phyloP scores from a whole-genome alignment of 345 rosid species.

The Linum usitatissimum region DNA sequence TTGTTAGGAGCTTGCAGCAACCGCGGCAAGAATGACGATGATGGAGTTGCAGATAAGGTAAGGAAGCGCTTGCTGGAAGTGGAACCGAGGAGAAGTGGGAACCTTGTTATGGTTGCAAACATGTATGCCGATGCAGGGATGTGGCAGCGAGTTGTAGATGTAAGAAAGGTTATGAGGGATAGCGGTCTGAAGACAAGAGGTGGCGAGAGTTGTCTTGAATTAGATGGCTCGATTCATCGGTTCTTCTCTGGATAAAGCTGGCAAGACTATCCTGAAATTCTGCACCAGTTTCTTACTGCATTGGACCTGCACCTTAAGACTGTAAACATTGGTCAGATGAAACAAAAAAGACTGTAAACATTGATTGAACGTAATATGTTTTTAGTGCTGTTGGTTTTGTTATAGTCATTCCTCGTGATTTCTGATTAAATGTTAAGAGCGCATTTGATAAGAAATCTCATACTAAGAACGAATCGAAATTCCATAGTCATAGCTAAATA shows the following conservation, averaged over 20 bases:
- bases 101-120: conserved; percentile 66
- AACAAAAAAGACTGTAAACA: conserved; percentile 20
- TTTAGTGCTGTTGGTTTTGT: neutral
- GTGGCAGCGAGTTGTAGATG: conserved; percentile 66
- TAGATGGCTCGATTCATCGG: conserved; percentile 40
- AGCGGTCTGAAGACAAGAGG: conserved; percentile 48
- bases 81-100: conserved; percentile 71
- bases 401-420: too few species aligned
- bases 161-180: conserved; percentile 49
- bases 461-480: too few species aligned
- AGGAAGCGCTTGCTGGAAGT: conserved; percentile 47
- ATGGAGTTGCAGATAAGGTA: conserved; percentile 39
- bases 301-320: conserved; percentile 41
- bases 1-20: conserved; percentile 53
- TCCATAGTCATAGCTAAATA: too few species aligned
- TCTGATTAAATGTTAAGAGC: too few species aligned
- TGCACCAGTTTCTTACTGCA: conserved; percentile 32
- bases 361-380: neutral
- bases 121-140: conserved; percentile 61
- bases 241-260: conserved; percentile 61
- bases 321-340: conserved; percentile 10
- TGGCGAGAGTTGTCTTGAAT: conserved; percentile 57
- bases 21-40: conserved; percentile 30
- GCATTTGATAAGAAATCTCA: too few species aligned
- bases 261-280: conserved; percentile 18